Evolutionary conservation across 2,329 filamentous ascomycete species (phyloP).

Genomic region (Hypoxylon sp.): DNA sequence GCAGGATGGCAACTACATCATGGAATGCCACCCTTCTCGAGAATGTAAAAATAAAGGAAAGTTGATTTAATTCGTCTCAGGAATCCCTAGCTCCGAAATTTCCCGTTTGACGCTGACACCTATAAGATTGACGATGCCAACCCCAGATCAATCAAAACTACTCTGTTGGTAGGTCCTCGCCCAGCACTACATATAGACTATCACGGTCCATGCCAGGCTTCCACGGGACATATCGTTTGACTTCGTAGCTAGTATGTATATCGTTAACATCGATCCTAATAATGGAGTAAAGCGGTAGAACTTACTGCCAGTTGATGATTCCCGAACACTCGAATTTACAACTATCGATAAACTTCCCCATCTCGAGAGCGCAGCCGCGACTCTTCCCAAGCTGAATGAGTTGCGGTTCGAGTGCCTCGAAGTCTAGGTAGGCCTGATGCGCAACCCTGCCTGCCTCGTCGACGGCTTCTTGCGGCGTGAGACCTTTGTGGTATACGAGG

Average conservation of each 20-base stretch:
- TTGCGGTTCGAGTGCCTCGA: slow-evolving; percentile 10
- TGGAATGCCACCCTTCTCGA: no score
- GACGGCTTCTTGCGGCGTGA: slow-evolving; percentile 17
- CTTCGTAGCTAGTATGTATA: not conserved
- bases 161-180: slow-evolving; percentile 1
- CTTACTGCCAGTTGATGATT: slow-evolving; percentile 16
- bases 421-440: slow-evolving; percentile 12
- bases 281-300: no score
- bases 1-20: no score
- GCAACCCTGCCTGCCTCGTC: slow-evolving; percentile 1
- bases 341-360: slow-evolving; percentile 11
- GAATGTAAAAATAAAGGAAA: no score
- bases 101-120: no score
- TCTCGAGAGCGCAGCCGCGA: slow-evolving; percentile 1
- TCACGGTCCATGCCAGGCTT: slow-evolving; percentile 7
- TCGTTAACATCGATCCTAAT: not conserved
- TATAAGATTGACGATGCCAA: no score
- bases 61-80: no score
- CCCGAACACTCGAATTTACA: slow-evolving; percentile 6
- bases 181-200: not conserved
- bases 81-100: no score
- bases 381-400: slow-evolving; percentile 6
- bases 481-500: slow-evolving; percentile 6
- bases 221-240: slow-evolving; percentile 3
- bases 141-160: no score